Conservation (phyloP, 768 basidiomycete genomes). For the Termitomyces sp. region DNA sequence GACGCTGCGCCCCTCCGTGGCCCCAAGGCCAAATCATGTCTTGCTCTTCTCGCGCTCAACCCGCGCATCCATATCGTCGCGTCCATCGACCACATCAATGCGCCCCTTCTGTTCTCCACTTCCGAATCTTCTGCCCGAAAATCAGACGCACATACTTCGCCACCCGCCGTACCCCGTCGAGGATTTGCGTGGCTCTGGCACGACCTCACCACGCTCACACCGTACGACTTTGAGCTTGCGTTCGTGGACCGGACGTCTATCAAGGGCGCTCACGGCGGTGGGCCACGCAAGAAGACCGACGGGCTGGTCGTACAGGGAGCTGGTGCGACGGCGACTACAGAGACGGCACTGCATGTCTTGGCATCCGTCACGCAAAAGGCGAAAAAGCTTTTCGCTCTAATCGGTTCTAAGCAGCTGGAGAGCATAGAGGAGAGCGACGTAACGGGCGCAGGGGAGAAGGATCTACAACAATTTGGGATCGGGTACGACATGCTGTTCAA, state of each 20-base stretch:
- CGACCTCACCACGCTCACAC: conserved; percentile 79
- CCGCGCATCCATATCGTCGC: conserved; percentile 79
- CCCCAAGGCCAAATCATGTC: conserved; percentile 56
- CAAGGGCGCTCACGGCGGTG: conserved; percentile 45
- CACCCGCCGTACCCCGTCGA: conserved; percentile 25
- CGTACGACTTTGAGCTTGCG: conserved; percentile 78
- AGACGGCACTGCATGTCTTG: conserved; percentile 77
- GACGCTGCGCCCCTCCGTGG: conserved; percentile 71
- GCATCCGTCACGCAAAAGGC: conserved; percentile 87
- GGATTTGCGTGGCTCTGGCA: conserved; percentile 85
- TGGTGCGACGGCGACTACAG: conserved; percentile 47
- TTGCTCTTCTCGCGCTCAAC: conserved; percentile 70
- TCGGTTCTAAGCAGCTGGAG: conserved; percentile 67
- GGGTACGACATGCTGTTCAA: conserved; percentile 69
- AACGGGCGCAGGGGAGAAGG: conserved; percentile 23
- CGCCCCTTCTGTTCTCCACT: conserved; percentile 80
- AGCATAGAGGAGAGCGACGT: conserved; percentile 42
- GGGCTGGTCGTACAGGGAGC: conserved; percentile 25
- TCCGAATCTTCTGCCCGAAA: conserved; percentile 60
- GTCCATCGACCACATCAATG: conserved; percentile 84
- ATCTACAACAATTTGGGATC: conserved; percentile 52
- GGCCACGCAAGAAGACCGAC: conserved; percentile 30
- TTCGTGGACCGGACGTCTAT: conserved; percentile 64
- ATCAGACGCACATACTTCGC: conserved; percentile 14
- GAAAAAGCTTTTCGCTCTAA: conserved; percentile 71